Conservation (phyloP, 106 monocot genomes). For the Vanilla planifolia region DNA sequence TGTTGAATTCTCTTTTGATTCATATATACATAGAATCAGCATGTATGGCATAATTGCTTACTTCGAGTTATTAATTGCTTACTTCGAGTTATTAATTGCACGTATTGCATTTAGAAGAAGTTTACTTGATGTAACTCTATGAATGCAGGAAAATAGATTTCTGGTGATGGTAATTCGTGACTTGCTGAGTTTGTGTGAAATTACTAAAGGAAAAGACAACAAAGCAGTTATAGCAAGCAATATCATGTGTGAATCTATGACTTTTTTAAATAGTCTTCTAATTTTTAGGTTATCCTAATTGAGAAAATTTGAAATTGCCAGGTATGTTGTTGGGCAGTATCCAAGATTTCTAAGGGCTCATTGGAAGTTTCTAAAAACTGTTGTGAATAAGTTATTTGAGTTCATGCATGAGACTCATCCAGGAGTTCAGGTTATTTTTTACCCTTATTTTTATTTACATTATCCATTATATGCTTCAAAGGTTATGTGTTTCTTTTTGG, state of each 20-base stretch:
- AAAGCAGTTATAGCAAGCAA: constrained; percentile 99
- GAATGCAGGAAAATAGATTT: constrained; percentile 87
- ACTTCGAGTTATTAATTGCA: neutral
- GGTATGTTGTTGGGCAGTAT: constrained; percentile 99
- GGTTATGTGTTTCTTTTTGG: too few species aligned
- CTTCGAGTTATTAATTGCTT: too few species aligned
- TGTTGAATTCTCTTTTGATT: too few species aligned
- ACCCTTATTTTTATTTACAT: neutral
- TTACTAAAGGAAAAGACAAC: constrained; percentile 98
- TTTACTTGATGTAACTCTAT: neutral
- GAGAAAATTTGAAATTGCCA: constrained; percentile 22
- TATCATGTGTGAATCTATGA: constrained; percentile 59
- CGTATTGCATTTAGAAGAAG: neutral
- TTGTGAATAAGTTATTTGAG: constrained; percentile 98
- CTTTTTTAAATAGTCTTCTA: neutral
- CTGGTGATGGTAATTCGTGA: constrained; percentile 98
- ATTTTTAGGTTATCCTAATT: constrained; percentile 7
- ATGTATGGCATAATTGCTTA: too few species aligned
- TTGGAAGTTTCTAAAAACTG: constrained; percentile 99
- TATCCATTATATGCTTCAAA: too few species aligned
- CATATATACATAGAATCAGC: too few species aligned
- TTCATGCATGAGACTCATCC: constrained; percentile 99
- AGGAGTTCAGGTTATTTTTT: constrained; percentile 85
- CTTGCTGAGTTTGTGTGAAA: constrained; percentile 93
- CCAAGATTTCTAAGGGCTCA: constrained; percentile 98